Evolutionary conservation across 116 monocot genomes (phyloP).

Genomic region (Posidonia oceanica): DNA sequence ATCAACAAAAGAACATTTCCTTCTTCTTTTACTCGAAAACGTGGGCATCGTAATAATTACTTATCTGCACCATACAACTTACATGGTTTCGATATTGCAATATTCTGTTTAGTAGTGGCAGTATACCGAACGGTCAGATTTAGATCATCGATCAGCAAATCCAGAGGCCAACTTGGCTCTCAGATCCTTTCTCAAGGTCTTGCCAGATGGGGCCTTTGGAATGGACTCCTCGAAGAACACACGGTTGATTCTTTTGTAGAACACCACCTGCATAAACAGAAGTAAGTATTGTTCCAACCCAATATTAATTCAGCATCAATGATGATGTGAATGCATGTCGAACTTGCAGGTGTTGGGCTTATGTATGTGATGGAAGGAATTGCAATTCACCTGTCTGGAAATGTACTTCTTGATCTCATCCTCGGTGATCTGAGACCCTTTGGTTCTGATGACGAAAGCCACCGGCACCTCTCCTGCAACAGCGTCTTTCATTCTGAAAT

Average conservation of each 20-base stretch:
- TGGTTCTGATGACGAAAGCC: constrained; percentile 40
- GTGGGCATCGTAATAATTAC: too few species aligned
- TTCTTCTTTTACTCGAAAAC: too few species aligned
- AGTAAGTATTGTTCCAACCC: too few species aligned
- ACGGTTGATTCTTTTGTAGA: constrained; percentile 52
- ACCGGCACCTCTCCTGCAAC: constrained; percentile 59
- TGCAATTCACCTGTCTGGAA: constrained; percentile 27
- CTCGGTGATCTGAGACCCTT: constrained; percentile 30
- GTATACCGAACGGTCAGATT: background rate
- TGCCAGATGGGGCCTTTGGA: constrained; percentile 61
- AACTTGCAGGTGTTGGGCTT: background rate
- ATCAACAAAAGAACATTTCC: too few species aligned
- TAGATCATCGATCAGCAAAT: background rate
- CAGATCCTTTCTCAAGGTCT: constrained; percentile 52
- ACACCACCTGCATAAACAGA: constrained; percentile 27
- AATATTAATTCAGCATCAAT: background rate
- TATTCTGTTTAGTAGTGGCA: too few species aligned
- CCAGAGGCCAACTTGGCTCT: constrained; percentile 22
- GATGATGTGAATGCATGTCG: background rate
- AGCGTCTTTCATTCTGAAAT: constrained; percentile 56
- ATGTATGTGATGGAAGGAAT: background rate
- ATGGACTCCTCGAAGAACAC: constrained; percentile 55
- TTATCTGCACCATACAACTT: too few species aligned
- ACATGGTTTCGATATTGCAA: too few species aligned
- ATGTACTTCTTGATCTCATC: constrained; percentile 58